Conservation (phyloP, 1,284 basidiomycete species). For the Inonotus obliquus region DNA sequence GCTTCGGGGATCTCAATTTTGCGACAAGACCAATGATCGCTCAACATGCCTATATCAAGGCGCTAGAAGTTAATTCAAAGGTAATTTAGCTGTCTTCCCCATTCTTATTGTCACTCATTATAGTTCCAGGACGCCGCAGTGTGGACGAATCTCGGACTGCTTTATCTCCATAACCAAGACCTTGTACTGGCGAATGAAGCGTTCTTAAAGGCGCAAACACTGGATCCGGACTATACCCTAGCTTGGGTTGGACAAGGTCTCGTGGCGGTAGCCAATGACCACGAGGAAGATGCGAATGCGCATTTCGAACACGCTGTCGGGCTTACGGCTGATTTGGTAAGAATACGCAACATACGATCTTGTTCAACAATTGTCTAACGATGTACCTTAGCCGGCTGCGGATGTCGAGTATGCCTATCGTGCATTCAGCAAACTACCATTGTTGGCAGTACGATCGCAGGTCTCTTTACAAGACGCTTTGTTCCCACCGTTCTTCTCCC, state of each 20-base stretch:
- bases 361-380: constrained; percentile 7
- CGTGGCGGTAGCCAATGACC: constrained; percentile 66
- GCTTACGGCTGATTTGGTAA: constrained; percentile 65
- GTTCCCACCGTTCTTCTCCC: constrained; percentile 75
- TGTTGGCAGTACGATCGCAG: constrained; percentile 22
- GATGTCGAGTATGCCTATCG: constrained; percentile 77
- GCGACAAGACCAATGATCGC: constrained; percentile 62
- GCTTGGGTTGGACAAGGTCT: constrained; percentile 96
- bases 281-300: constrained; percentile 58
- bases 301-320: constrained; percentile 83
- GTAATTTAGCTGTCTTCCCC: constrained; percentile 33
- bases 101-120: not conserved
- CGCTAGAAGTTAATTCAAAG: constrained; percentile 82
- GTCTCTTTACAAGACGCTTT: constrained; percentile 39
- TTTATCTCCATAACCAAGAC: constrained; percentile 86
- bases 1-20: constrained; percentile 75
- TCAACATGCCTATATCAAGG: constrained; percentile 91
- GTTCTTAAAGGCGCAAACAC: constrained; percentile 82
- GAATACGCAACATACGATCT: constrained; percentile 23
- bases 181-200: constrained; percentile 82
- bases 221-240: constrained; percentile 86
- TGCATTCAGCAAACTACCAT: constrained; percentile 47
- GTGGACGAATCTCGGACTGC: constrained; percentile 89
- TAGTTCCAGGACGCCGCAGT: constrained; percentile 57
- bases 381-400: constrained; percentile 60